These are phyloP conservation scores for Lasiosphaeriaceae sp. DNA, from an alignment of 495 filamentous ascomycete genomes.

Conservation along the genomic window DNA sequence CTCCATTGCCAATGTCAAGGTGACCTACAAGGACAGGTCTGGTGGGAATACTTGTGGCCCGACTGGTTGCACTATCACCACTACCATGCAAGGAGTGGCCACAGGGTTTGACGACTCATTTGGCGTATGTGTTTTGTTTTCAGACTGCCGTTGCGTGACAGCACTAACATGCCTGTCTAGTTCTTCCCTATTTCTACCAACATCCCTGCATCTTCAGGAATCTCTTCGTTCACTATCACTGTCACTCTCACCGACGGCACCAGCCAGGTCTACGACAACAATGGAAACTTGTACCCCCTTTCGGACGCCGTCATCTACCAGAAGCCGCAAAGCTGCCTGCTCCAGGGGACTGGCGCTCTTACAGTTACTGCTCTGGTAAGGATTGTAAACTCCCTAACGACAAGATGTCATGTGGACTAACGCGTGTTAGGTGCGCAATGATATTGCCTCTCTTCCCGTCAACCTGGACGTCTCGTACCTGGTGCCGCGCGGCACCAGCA, in stretches of 20 bases:
- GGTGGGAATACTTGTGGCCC: conserved; percentile 75
- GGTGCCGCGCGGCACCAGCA: conserved; percentile 35
- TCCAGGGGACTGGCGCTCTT: conserved; percentile 36
- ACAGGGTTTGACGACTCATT: conserved; percentile 59
- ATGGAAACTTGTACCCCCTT: conserved; percentile 43
- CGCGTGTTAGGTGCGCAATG: conserved; percentile 44
- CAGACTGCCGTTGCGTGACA: background rate
- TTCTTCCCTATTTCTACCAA: conserved; percentile 42
- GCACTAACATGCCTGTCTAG: too few species aligned
- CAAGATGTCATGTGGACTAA: background rate
- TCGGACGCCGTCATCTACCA: conserved; percentile 42
- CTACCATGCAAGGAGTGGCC: conserved; percentile 42
- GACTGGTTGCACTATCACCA: conserved; percentile 39
- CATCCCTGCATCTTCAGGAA: conserved; percentile 36
- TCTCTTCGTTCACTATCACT: conserved; percentile 43
- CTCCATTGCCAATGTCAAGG: conserved; percentile 48
- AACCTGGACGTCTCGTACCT: conserved; percentile 47
- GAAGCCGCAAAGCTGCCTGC: conserved; percentile 44
- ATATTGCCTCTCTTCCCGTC: conserved; percentile 36
- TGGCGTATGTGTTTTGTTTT: conserved; percentile 31
- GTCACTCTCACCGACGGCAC: conserved; percentile 40
- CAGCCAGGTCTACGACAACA: conserved; percentile 41
- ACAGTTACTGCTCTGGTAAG: conserved; percentile 39
- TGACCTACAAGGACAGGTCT: conserved; percentile 89
- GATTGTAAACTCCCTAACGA: background rate